A percentile compares a stretch with the other conserved stretches of the same genome.
Evolutionary conservation across 257 asterid species (phyloP).

Genomic region (Solanum habrochaites): DNA sequence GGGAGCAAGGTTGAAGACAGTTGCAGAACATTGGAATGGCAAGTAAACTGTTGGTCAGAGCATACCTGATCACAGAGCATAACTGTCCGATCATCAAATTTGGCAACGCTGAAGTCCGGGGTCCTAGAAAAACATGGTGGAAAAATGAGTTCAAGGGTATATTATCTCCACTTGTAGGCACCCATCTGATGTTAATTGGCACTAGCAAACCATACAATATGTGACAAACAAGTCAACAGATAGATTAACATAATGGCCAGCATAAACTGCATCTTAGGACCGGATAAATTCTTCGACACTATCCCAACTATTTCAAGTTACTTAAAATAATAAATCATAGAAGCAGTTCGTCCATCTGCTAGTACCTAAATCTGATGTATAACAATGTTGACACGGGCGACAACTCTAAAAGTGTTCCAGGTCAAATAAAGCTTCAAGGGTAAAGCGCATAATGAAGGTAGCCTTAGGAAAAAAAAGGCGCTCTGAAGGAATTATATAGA

Average conservation of each 20-base stretch:
- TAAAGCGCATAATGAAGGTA: neutral
- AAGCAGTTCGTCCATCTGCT: neutral
- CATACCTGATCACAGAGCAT: constrained; percentile 90
- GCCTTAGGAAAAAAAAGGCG: neutral
- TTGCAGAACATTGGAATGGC: neutral
- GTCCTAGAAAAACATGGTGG: constrained; percentile 36
- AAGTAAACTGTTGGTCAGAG: neutral
- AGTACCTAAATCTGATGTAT: neutral
- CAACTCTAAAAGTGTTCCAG: neutral
- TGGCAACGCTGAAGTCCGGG: constrained; percentile 86
- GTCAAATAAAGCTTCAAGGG: neutral
- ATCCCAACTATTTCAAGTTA: neutral
- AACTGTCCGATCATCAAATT: constrained; percentile 87
- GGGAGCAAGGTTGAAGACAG: neutral
- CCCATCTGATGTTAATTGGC: neutral
- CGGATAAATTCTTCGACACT: neutral
- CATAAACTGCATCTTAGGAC: neutral
- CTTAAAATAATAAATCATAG: neutral
- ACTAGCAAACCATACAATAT: neutral
- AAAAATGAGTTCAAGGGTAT: neutral
- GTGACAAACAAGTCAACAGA: neutral
- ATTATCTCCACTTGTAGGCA: neutral
- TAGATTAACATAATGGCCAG: neutral
- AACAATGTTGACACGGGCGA: neutral
- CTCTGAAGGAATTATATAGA: too few relatives aligned